Percentiles rank a stretch among this genome's conserved stretches.
These are phyloP conservation scores for Trichoderma brevicompactum DNA, from an alignment of 2,329 filamentous ascomycete species.

Conservation along the genomic window DNA sequence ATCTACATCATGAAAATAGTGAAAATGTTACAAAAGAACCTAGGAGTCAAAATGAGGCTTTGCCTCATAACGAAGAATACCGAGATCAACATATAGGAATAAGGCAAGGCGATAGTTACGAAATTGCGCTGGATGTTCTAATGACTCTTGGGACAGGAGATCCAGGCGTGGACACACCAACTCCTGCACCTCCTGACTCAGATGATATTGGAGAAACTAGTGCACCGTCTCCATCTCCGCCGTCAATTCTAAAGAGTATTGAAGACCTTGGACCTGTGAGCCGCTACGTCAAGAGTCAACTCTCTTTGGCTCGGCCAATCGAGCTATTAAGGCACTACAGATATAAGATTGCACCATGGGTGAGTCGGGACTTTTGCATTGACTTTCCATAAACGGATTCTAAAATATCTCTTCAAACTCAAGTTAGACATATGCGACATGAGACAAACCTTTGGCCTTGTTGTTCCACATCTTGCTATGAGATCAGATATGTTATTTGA, in stretches of 20 bases:
- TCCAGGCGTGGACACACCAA: neutral
- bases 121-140: slow-evolving; percentile 2
- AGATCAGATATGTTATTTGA: slow-evolving; percentile 12
- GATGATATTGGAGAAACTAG: neutral
- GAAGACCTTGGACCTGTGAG: neutral
- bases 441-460: slow-evolving; percentile 6
- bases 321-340: slow-evolving; percentile 22
- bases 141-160: slow-evolving; percentile 16
- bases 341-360: slow-evolving; percentile 19
- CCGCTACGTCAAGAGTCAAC: neutral
- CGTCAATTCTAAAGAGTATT: neutral
- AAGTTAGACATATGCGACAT: slow-evolving; percentile 19
- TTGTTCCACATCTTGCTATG: slow-evolving; percentile 13
- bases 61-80: neutral
- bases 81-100: neutral
- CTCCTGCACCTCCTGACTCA: neutral
- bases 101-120: neutral
- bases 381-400: neutral
- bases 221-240: neutral
- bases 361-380: neutral
- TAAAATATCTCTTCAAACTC: neutral
- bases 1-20: neutral
- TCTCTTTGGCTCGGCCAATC: neutral
- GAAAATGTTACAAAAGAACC: neutral
- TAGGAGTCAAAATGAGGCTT: neutral